These are phyloP conservation scores for Cercospora canescens DNA, from an alignment of 2,329 filamentous ascomycete genomes.

Conservation along the genomic window DNA sequence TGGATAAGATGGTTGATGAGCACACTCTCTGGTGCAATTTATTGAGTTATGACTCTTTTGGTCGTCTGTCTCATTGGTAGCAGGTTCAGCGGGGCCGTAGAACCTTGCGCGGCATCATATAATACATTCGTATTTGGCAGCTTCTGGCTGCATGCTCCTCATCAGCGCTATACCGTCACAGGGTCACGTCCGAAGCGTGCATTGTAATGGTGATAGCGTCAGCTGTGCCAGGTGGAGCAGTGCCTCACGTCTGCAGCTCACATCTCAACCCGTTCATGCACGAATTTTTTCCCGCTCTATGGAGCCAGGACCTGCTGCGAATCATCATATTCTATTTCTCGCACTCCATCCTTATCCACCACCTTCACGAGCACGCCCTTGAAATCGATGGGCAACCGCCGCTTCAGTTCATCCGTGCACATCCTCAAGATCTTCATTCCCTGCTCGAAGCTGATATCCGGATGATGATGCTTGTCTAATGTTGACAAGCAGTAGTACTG, in stretches of 20 bases:
- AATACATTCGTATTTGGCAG: not conserved
- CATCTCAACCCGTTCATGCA: not conserved
- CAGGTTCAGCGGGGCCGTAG: not conserved
- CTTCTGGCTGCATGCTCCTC: not conserved
- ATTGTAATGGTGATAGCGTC: not conserved
- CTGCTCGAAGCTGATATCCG: conserved; percentile 84
- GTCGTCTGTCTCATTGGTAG: too few species aligned
- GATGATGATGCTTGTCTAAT: conserved; percentile 97
- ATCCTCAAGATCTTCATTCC: conserved; percentile 90
- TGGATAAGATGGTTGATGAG: too few species aligned
- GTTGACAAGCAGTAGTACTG: conserved; percentile 99
- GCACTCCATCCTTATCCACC: conserved; percentile 89
- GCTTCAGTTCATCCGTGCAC: conserved; percentile 96
- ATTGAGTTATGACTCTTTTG: too few species aligned
- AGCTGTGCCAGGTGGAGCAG: not conserved
- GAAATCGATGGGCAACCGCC: conserved; percentile 96
- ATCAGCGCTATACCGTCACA: not conserved
- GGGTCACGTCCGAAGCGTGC: not conserved
- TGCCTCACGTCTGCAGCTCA: not conserved
- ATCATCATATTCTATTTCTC: conserved; percentile 82
- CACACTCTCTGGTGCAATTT: too few species aligned
- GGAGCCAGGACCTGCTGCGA: conserved; percentile 36
- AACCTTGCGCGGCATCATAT: not conserved
- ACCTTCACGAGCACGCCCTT: conserved; percentile 90
- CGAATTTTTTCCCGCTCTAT: not conserved